Conservation (phyloP, 2,329 filamentous ascomycete species). For the Sarocladium oryzae region DNA sequence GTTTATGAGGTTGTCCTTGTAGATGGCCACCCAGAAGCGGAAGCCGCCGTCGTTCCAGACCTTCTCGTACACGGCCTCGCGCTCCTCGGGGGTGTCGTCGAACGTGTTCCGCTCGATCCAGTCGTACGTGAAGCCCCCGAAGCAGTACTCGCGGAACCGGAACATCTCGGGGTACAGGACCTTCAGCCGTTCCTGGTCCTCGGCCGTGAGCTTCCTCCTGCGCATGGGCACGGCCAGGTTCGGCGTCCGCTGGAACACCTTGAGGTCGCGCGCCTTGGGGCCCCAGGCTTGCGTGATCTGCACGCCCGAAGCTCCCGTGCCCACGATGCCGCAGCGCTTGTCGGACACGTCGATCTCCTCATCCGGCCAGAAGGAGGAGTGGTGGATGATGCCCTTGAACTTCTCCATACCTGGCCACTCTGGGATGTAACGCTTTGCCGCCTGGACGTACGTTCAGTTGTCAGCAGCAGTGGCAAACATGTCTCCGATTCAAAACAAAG, state of each 20-base stretch:
- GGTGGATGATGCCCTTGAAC: conserved; percentile 53
- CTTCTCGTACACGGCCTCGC: conserved; percentile 40
- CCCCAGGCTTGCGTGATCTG: conserved; percentile 58
- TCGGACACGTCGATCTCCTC: conserved; percentile 47
- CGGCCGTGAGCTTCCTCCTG: conserved; percentile 31
- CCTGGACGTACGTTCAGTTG: too few relatives aligned
- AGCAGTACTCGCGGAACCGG: conserved; percentile 42
- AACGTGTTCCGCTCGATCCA: conserved; percentile 48
- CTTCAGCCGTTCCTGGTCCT: conserved; percentile 36
- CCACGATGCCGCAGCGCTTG: conserved; percentile 56
- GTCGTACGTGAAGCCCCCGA: conserved; percentile 54
- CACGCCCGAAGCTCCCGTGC: conserved; percentile 58
- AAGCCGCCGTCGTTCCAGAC: conserved; percentile 49
- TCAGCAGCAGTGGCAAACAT: too few relatives aligned
- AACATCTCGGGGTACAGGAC: conserved; percentile 45
- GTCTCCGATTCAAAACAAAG: too few relatives aligned
- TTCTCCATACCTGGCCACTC: conserved; percentile 52
- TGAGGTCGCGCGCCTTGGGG: conserved; percentile 42
- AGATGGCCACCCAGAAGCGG: conserved; percentile 45
- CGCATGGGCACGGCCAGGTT: conserved; percentile 60
- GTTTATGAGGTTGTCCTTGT: conserved; percentile 44
- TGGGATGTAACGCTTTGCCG: conserved; percentile 55
- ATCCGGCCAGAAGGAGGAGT: conserved; percentile 56
- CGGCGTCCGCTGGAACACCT: conserved; percentile 61
- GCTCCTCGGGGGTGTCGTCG: conserved; percentile 44